Conservation (phyloP, 164 flowering plant genomes). For the Euptelea pleiosperma region DNA sequence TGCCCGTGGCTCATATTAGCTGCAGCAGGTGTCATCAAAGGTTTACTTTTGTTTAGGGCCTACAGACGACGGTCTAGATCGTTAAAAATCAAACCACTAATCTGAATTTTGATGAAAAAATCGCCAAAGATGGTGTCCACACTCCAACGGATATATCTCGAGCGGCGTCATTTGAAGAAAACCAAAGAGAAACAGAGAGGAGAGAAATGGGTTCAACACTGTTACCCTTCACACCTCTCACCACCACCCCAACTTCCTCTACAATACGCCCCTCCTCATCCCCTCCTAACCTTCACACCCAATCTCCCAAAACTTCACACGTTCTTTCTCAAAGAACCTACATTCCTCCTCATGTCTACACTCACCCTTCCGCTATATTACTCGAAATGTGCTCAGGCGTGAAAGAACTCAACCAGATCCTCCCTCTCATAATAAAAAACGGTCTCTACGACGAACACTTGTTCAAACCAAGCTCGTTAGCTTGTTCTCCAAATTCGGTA, state of each 20-base stretch:
- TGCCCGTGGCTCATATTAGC: too few species aligned
- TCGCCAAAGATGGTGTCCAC: too few species aligned
- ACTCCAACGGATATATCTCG: too few species aligned
- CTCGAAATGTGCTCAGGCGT: constrained; percentile 67
- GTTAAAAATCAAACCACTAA: too few species aligned
- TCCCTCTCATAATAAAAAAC: constrained; percentile 58
- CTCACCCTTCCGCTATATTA: constrained; percentile 68
- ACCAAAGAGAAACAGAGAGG: background rate
- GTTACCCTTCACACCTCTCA: background rate
- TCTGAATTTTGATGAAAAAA: too few species aligned
- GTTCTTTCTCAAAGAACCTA: constrained; percentile 28
- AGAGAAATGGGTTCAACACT: constrained; percentile 12
- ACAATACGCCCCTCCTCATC: constrained; percentile 11
- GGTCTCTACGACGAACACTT: constrained; percentile 46
- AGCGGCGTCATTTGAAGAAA: background rate
- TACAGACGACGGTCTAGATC: too few species aligned
- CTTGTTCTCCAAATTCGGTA: constrained; percentile 59
- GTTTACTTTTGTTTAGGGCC: too few species aligned
- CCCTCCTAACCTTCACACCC: constrained; percentile 12
- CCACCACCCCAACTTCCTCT: constrained; percentile 3
- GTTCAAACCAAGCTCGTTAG: constrained; percentile 80
- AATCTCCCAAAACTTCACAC: constrained; percentile 8
- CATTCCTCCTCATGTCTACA: constrained; percentile 60
- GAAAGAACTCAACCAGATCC: constrained; percentile 56
- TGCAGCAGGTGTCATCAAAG: too few species aligned